Percentiles rank a stretch among this genome's conserved stretches.
Conservation (phyloP, 2,329 filamentous ascomycete genomes). For the Macrophomina phaseolina region DNA sequence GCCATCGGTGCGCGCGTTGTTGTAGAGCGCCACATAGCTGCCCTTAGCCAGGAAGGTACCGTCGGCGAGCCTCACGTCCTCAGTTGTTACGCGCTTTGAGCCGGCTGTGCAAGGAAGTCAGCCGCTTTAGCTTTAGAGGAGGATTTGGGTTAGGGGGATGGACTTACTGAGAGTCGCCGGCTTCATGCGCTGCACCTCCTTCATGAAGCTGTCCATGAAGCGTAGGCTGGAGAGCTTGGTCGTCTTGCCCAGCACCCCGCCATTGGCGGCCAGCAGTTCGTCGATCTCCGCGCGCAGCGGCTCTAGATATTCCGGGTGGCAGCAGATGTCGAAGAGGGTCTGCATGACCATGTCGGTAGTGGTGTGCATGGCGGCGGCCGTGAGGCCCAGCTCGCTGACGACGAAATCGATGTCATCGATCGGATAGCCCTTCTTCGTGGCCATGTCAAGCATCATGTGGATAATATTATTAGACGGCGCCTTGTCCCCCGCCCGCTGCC, state of each 20-base stretch:
- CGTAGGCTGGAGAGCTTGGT: slow-evolving; percentile 19
- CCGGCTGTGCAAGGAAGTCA: too few relatives aligned
- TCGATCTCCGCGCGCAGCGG: slow-evolving; percentile 29
- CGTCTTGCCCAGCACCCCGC: background rate
- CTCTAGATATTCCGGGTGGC: slow-evolving; percentile 29
- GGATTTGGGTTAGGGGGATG: too few relatives aligned
- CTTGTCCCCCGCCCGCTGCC: slow-evolving; percentile 27
- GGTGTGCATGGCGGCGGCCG: slow-evolving; percentile 31
- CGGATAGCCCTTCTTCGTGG: background rate
- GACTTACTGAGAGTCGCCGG: slow-evolving; percentile 8
- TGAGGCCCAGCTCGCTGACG: background rate
- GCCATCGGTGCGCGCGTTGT: too few relatives aligned
- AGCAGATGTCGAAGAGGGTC: slow-evolving; percentile 28
- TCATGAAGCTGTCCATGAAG: slow-evolving; percentile 32
- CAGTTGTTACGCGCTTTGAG: slow-evolving; percentile 7
- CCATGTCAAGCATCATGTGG: slow-evolving; percentile 28
- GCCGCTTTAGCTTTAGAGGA: background rate
- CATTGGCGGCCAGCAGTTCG: background rate
- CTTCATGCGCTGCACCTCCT: slow-evolving; percentile 12
- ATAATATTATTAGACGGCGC: background rate
- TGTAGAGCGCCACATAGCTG: background rate
- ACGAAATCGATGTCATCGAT: background rate
- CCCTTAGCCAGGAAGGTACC: too few relatives aligned
- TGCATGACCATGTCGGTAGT: background rate
- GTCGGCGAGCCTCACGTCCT: too few relatives aligned